A percentile compares a stretch with the other conserved stretches of the same genome.
Evolutionary conservation across 441 rosid genomes (phyloP).

Genomic region (Sinapis alba): DNA sequence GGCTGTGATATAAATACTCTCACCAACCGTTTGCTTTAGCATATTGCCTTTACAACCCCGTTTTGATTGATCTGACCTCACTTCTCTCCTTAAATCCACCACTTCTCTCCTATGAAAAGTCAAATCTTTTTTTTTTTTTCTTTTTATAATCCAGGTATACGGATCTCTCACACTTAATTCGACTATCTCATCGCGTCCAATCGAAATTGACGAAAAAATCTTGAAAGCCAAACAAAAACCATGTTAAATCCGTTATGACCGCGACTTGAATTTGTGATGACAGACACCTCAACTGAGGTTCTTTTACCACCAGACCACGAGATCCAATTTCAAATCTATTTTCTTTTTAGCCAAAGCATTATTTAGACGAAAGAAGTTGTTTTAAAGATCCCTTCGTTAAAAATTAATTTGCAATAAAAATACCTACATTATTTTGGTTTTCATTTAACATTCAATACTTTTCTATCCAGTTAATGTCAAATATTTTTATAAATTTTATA

Average conservation of each 20-base stretch:
- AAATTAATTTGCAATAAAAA: not conserved
- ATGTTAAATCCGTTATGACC: too few species aligned
- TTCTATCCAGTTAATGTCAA: too few species aligned
- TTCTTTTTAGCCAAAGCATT: not conserved
- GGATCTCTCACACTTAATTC: too few species aligned
- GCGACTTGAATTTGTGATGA: too few species aligned
- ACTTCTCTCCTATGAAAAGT: constrained; percentile 1
- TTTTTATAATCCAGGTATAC: too few species aligned
- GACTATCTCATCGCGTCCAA: too few species aligned
- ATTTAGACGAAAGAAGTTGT: not conserved
- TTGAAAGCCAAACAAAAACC: too few species aligned
- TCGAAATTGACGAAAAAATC: too few species aligned
- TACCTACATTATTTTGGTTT: not conserved
- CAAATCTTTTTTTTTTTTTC: constrained; percentile 6
- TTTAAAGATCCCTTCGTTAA: not conserved
- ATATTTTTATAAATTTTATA: too few species aligned
- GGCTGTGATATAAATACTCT: constrained; percentile 30
- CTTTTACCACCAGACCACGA: too few species aligned
- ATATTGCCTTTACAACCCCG: constrained; percentile 12
- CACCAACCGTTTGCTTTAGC: constrained; percentile 36
- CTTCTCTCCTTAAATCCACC: constrained; percentile 25
- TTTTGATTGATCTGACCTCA: constrained; percentile 21
- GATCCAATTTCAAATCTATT: constrained; percentile 20
- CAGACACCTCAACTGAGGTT: too few species aligned
- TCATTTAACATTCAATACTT: too few species aligned